Percentiles rank a stretch among this genome's conserved stretches.
These are phyloP conservation scores for Elsinoe fawcettii DNA, from an alignment of 2,329 filamentous ascomycete genomes.

Conservation along the genomic window DNA sequence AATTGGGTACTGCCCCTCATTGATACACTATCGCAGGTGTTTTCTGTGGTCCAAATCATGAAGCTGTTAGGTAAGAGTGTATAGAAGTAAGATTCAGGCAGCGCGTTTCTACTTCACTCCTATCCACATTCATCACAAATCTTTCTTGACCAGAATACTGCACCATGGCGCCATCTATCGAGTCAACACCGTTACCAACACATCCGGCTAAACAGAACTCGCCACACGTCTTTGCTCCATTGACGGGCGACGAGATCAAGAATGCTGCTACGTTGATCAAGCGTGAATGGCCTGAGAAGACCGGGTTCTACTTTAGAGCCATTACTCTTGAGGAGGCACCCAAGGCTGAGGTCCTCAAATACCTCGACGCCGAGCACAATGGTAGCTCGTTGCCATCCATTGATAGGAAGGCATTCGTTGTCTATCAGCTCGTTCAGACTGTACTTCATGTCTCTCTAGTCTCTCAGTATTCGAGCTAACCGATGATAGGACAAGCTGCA, in stretches of 20 bases:
- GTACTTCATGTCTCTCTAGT: constrained; percentile 32
- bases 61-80: constrained; percentile 3
- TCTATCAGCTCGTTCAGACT: constrained; percentile 54
- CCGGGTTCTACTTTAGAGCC: constrained; percentile 56
- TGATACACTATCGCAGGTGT: constrained; percentile 6
- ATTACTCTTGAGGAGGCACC: constrained; percentile 40
- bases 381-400: constrained; percentile 51
- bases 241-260: constrained; percentile 51
- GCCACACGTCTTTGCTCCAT: constrained; percentile 53
- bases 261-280: constrained; percentile 44
- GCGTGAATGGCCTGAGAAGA: constrained; percentile 47
- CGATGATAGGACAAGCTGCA: constrained; percentile 50
- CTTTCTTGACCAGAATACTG: background rate
- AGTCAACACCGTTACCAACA: constrained; percentile 19
- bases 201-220: constrained; percentile 21
- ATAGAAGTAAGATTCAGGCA: background rate
- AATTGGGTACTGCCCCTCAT: background rate
- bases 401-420: constrained; percentile 47
- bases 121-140: background rate
- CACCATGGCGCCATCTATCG: constrained; percentile 7
- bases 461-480: constrained; percentile 3
- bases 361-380: constrained; percentile 19
- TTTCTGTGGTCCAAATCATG: background rate
- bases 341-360: constrained; percentile 19
- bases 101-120: background rate